Evolutionary conservation across 2,329 filamentous ascomycete genomes (phyloP).

Genomic region (Phyllosticta ampelicida): DNA sequence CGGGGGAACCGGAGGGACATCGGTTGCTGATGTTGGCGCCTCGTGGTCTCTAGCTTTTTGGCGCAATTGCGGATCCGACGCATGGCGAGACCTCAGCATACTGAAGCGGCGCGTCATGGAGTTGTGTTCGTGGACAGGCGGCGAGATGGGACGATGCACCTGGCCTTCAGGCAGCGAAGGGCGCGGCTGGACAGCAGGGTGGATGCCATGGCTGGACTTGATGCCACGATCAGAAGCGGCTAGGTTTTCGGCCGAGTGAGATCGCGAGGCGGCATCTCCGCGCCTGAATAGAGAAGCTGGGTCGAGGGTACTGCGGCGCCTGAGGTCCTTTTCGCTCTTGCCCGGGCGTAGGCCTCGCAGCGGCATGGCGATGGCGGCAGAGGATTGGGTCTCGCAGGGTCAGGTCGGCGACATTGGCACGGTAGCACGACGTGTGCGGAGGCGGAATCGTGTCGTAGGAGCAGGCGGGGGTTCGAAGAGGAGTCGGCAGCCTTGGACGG

Average conservation of each 20-base stretch:
- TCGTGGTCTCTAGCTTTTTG: conserved; percentile 60
- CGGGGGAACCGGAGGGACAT: conserved; percentile 40
- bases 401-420: conserved; percentile 9
- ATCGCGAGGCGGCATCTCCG: conserved; percentile 18
- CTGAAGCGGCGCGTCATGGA: conserved; percentile 45
- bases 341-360: conserved; percentile 27
- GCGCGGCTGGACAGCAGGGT: conserved; percentile 18
- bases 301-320: conserved; percentile 35
- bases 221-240: conserved; percentile 13
- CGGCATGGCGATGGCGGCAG: conserved; percentile 26
- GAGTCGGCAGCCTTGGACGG: conserved; percentile 5
- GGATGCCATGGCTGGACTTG: conserved; percentile 25
- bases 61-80: conserved; percentile 83
- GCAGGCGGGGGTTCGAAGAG: neutral
- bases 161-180: conserved; percentile 16
- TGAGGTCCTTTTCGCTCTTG: conserved; percentile 31
- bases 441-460: neutral
- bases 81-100: conserved; percentile 77
- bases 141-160: conserved; percentile 18
- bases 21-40: conserved; percentile 32
- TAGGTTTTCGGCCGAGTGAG: conserved; percentile 20
- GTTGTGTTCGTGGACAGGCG: conserved; percentile 24
- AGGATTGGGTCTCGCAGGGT: conserved; percentile 6
- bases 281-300: conserved; percentile 27
- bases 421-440: neutral